A percentile compares a stretch with the other conserved stretches of the same genome.
Evolutionary conservation across 2,329 filamentous ascomycete species (phyloP).

Genomic region (Aspergillus chevalieri): DNA sequence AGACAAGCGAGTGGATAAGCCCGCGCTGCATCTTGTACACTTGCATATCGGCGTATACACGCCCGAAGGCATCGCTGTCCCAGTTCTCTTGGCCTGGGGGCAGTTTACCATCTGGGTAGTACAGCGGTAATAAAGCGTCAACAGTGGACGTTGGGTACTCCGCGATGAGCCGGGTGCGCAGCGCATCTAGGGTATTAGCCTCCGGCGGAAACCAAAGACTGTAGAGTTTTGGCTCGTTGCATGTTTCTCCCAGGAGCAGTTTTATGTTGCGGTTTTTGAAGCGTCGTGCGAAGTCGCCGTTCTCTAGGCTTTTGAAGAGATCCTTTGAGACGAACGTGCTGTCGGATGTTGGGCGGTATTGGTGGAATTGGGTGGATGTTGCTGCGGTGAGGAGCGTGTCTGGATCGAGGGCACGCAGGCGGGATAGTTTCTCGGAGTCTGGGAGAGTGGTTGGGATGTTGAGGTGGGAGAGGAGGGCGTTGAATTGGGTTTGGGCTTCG

Average conservation of each 20-base stretch:
- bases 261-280: constrained; percentile 43
- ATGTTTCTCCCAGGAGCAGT: constrained; percentile 51
- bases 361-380: constrained; percentile 41
- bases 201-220: constrained; percentile 45
- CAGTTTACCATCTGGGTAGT: constrained; percentile 38
- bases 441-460: constrained; percentile 38
- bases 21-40: constrained; percentile 50
- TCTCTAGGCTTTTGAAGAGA: constrained; percentile 44
- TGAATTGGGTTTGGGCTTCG: constrained; percentile 48
- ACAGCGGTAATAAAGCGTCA: constrained; percentile 39
- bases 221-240: constrained; percentile 50
- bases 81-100: constrained; percentile 40
- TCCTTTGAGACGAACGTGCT: constrained; percentile 40
- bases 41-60: constrained; percentile 52
- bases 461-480: constrained; percentile 43
- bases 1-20: constrained; percentile 41
- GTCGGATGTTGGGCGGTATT: constrained; percentile 52
- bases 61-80: constrained; percentile 46
- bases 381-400: constrained; percentile 39
- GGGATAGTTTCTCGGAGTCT: constrained; percentile 40
- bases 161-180: constrained; percentile 44
- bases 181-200: constrained; percentile 33
- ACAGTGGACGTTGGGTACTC: constrained; percentile 47
- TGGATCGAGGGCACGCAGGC: constrained; percentile 37
- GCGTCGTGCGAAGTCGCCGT: constrained; percentile 41